Evolutionary conservation across 2,329 filamentous ascomycete species (phyloP).

Genomic region (Fusarium floridanum): DNA sequence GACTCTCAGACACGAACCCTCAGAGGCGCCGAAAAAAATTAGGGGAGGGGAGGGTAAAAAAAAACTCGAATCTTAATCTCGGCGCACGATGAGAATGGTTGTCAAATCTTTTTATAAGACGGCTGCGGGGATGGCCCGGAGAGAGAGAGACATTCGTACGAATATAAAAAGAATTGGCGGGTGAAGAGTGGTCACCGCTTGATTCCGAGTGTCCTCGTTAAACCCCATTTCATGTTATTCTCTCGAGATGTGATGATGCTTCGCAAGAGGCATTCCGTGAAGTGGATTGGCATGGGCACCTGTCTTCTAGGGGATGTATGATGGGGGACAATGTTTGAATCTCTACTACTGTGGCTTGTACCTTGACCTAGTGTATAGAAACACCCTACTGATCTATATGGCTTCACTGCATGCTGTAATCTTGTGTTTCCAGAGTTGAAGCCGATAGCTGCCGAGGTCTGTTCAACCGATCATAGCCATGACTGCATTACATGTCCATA

Average conservation of each 20-base stretch:
- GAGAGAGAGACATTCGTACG: constrained; percentile 14
- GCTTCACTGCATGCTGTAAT: background rate
- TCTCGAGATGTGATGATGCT: constrained; percentile 11
- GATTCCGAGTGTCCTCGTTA: constrained; percentile 3
- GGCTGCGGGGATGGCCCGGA: constrained; percentile 13
- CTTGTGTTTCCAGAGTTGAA: too few species aligned
- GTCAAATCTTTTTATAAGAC: constrained; percentile 28
- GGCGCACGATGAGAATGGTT: constrained; percentile 38
- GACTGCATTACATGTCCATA: background rate
- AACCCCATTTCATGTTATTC: background rate
- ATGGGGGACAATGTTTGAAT: constrained; percentile 10
- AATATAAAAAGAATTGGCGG: constrained; percentile 29
- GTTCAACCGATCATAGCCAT: too few species aligned
- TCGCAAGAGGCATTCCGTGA: constrained; percentile 5
- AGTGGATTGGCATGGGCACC: constrained; percentile 4
- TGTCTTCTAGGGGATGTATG: constrained; percentile 3
- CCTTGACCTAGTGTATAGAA: constrained; percentile 57
- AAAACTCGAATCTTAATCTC: constrained; percentile 36
- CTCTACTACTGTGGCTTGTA: constrained; percentile 38
- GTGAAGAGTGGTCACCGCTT: constrained; percentile 16
- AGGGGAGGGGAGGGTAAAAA: constrained; percentile 20
- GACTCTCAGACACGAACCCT: constrained; percentile 18
- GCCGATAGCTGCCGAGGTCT: too few species aligned
- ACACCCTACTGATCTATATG: constrained; percentile 34
- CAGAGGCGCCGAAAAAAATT: constrained; percentile 24